Base-by-base conservation (phyloP, 2,329 filamentous ascomycete species). In the Graphiopsis chlorocephala region DNA sequence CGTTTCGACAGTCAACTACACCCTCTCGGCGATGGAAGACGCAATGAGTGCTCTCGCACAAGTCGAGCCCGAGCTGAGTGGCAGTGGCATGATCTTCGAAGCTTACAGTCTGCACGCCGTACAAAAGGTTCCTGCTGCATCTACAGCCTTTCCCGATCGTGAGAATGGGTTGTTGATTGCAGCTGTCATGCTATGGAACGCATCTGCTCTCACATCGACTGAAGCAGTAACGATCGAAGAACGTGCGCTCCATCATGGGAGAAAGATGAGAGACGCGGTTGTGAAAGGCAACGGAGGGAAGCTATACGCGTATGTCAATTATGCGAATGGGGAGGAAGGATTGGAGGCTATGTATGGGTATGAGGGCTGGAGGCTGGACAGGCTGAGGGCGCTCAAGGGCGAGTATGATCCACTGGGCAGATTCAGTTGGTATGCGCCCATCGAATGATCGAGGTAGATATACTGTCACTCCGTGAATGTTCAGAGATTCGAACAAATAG, bases 251-350 rank as follows among this genome's bases (percentile, higher is more conserved):
- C 23, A 56, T 35, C 53, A 56, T 26, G 53, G 53, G 4, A 38
- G 31, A 7, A 56, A 56, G 31, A 56, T 56, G 29, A 23, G 35
- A 25, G 25, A 57, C 42, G 31, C 25, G 15, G 23, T 28, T 61
- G 23, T 57, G 58, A 29, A 59, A 63, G 52, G 58, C 26, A 68
- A 53, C 65, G 73, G 14, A 62, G 31, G 53, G 4, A 71, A 2
- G 48, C 63, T 75, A 11, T 68, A 73, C 15, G 66, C 70, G 2
- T 78, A 78, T 60, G 71, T 77, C 1, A 77, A 78, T 63, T 78
- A 77, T 63, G 76, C 76, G 2, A 69, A 70, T 61, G 74, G 75
- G 11, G 68, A 72, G 20, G 76, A 78, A 61, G 65, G 65, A 1
- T 66, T 70, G 14, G 65, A 73, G 61, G 66, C 65, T 0, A 67